Evolutionary conservation across 441 rosid genomes (phyloP).

Genomic region (Lepidium campestre): DNA sequence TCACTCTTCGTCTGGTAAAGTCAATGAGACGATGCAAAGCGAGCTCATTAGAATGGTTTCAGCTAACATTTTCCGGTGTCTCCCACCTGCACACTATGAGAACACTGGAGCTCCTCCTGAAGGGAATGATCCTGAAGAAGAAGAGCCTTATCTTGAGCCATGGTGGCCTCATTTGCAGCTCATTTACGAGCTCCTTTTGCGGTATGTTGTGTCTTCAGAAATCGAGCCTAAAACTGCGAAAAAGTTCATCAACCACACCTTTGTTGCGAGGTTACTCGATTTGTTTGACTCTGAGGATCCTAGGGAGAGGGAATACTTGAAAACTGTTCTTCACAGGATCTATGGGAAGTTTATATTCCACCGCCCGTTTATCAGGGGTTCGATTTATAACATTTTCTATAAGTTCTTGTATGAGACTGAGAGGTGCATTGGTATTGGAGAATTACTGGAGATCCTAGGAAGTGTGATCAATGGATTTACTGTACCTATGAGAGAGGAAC

Average conservation of each 20-base stretch:
- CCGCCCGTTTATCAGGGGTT: constrained; percentile 38
- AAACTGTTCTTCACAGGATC: constrained; percentile 45
- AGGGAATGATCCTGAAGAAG: constrained; percentile 41
- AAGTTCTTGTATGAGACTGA: constrained; percentile 43
- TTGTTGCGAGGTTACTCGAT: constrained; percentile 34
- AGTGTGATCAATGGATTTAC: constrained; percentile 49
- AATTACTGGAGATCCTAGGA: constrained; percentile 46
- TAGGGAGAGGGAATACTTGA: constrained; percentile 47
- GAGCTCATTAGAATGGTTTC: constrained; percentile 45
- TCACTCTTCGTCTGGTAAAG: constrained; percentile 39
- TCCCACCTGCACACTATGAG: constrained; percentile 39
- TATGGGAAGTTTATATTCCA: constrained; percentile 45
- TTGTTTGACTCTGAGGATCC: constrained; percentile 48
- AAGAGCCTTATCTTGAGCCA: constrained; percentile 42
- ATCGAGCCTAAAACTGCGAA: constrained; percentile 37
- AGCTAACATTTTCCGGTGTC: constrained; percentile 37
- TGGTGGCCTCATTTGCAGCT: constrained; percentile 50
- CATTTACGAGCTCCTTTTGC: constrained; percentile 37
- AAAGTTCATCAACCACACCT: constrained; percentile 36
- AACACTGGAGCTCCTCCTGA: constrained; percentile 38
- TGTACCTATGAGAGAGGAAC: constrained; percentile 47
- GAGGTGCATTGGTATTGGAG: constrained; percentile 40
- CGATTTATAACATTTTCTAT: constrained; percentile 38
- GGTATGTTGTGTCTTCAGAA: constrained; percentile 39
- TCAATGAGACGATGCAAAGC: constrained; percentile 39